Base-by-base conservation (phyloP, 345 rosid genomes). In the Cochlearia excelsa region DNA sequence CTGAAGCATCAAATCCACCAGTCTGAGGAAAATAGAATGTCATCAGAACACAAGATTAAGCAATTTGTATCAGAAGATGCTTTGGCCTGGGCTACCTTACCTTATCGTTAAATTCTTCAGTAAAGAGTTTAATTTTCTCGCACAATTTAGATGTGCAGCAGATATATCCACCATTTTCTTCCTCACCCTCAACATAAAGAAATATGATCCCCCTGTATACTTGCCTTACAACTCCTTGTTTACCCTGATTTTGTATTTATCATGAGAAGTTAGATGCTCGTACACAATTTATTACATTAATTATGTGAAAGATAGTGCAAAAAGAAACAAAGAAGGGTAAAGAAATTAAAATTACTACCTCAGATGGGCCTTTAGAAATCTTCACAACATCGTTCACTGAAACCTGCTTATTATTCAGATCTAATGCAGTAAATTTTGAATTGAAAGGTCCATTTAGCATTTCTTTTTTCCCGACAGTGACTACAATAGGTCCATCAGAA, bases 141-240 rank as follows among this genome's bases (percentile, higher is more conserved):
- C 90, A 86, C 26, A 69, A 66, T 46, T 78, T 85, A 61, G 95
- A 82, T 69, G 78, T 89, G 51, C 87, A 78, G 76, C 97, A 88
- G 62, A 87, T 62, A 77, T 78, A 84, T 53, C 97, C 95, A 60
- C 95, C 91, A 71, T 93, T 82, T 74, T 84, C 94, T 16, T 71
- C 70, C 69, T 83, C 95, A 53, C 77, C 79, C 63, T 86, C 81
- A 77, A 75, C 86, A 69, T 78, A 74, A 54, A 85, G 44, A 62
- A 89, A 93, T 62, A 93, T 40, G 60, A 78, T 68, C 42, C 99
- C 97, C 71, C 95, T 75, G 65, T 93, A 93, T 28, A 89, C 82
- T 78, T 89, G 90, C 78, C 77, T 89, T 27, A 83, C 83, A 72
- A 77, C 70, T 59, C 99, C 99, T 78, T 93, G 82, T 77, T 75